These are phyloP conservation scores for Fusarium lateritium DNA, from an alignment of 2,329 filamentous ascomycete genomes.

Conservation along the genomic window DNA sequence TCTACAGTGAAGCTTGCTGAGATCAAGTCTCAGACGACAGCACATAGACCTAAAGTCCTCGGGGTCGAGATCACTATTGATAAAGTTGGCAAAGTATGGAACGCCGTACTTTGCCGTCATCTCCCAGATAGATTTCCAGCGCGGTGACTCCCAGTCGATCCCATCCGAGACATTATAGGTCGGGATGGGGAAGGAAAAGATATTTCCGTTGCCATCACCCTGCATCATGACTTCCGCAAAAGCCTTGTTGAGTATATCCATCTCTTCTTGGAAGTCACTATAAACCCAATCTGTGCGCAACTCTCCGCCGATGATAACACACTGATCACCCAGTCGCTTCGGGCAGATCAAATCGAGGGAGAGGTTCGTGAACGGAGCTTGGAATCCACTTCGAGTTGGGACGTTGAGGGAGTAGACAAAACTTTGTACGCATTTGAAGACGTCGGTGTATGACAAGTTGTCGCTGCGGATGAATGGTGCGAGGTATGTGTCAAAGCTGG, in stretches of 20 bases:
- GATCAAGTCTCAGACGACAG: constrained; percentile 42
- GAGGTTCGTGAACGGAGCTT: constrained; percentile 46
- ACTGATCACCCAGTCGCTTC: constrained; percentile 31
- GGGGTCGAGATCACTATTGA: constrained; percentile 46
- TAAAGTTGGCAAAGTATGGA: constrained; percentile 47
- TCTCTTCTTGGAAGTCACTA: constrained; percentile 45
- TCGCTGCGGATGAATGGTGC: constrained; percentile 44
- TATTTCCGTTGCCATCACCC: constrained; percentile 45
- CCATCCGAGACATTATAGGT: constrained; percentile 45
- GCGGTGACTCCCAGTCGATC: constrained; percentile 45
- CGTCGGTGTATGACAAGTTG: constrained; percentile 34
- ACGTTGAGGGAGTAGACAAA: constrained; percentile 49
- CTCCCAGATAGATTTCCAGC: constrained; percentile 45
- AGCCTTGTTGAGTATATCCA: constrained; percentile 47
- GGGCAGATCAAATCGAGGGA: constrained; percentile 44
- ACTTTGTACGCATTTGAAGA: constrained; percentile 46
- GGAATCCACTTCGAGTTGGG: constrained; percentile 46
- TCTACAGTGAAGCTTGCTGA: constrained; percentile 45
- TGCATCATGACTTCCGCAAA: constrained; percentile 48
- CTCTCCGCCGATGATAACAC: constrained; percentile 41
- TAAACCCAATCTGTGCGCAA: constrained; percentile 37
- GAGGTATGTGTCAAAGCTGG: constrained; percentile 46
- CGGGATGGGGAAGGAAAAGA: constrained; percentile 46
- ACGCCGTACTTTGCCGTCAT: constrained; percentile 49
- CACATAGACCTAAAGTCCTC: constrained; percentile 48